Evolutionary conservation across 164 flowering plant genomes (phyloP), one percentile per base, ranked within the genome.

Genomic region (Paratinospora sagittata): DNA sequence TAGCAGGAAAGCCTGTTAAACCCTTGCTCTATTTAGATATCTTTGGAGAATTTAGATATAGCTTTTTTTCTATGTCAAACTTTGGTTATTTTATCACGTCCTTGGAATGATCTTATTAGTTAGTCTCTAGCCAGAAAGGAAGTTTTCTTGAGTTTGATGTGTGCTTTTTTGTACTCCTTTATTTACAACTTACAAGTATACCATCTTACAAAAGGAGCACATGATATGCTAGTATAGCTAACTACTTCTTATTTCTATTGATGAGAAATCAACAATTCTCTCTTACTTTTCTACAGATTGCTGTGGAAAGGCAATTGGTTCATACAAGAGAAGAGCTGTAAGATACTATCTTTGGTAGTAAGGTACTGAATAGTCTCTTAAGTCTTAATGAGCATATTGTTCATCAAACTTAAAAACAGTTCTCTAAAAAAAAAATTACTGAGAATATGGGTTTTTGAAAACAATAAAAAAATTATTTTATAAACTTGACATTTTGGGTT

Each of bases 311-410:
- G 95, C 43, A 95, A 89, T 70, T 95, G 97, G 98, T 95, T 89
- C 86, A 87, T 89, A 70, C 97, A 92, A 79, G 98, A 92, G 85
- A 95, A 88, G 83, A 90, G 98, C 85, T 95, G 96, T 78, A 91
- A 85, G 87, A 90, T 91, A 82, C 85, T 95, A 73, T 80, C 95
- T 49, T 45, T 80, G 71, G 79, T 92, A 64, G 82, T 91, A 63
- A 89, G 97, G 98, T 91, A 86, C 43, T 37, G 30, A 26, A 41
- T 24, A 37, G 12, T n/a, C 61, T 60, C 24, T 2, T 55, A 21
- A 55, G 27, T 47, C 30, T 34, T 55, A 7, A 33, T 37, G 34
- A 30, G 34, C 34, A 30, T 30, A 30, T 1, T 4, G 4, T 1
- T 30, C 34, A 30, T 30, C 34, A 30, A 30, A 30, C 34, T 1